A percentile compares a stretch with the other conserved stretches of the same genome.
These are phyloP conservation scores for Crepidotus variabilis DNA, from an alignment of 768 basidiomycete genomes.

Conservation along the genomic window DNA sequence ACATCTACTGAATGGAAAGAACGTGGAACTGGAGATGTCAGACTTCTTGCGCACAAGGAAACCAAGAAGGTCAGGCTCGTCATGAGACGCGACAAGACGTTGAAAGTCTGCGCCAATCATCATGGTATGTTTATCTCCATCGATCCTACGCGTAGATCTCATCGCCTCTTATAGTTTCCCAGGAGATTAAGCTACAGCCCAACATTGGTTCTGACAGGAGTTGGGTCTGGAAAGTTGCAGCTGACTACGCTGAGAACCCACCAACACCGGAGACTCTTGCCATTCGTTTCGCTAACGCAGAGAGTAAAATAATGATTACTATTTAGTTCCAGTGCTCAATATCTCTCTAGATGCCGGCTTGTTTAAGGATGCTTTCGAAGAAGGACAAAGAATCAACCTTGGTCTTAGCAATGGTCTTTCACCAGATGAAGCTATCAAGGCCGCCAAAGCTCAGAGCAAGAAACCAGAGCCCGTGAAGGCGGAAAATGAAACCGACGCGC, in stretches of 20 bases:
- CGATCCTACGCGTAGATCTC: background rate
- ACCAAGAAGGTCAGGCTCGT: conserved; percentile 92
- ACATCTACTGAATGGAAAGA: conserved; percentile 92
- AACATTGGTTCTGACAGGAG: conserved; percentile 99
- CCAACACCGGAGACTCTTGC: conserved; percentile 94
- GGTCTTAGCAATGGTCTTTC: conserved; percentile 23
- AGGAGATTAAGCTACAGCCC: conserved; percentile 92
- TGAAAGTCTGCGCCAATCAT: conserved; percentile 99
- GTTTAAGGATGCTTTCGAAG: conserved; percentile 90
- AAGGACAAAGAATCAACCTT: conserved; percentile 71
- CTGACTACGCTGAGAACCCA: conserved; percentile 90
- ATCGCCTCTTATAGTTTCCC: conserved; percentile 50
- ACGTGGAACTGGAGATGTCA: conserved; percentile 93
- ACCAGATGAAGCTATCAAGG: conserved; percentile 14
- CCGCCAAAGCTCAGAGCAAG: conserved; percentile 18
- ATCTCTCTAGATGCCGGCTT: conserved; percentile 65
- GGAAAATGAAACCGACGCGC: conserved; percentile 21
- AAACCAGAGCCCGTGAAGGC: conserved; percentile 28
- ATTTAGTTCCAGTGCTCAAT: background rate
- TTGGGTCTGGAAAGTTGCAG: conserved; percentile 98
- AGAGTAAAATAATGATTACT: conserved; percentile 58
- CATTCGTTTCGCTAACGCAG: conserved; percentile 95
- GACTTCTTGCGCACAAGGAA: conserved; percentile 85
- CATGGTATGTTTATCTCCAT: conserved; percentile 56
- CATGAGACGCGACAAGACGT: conserved; percentile 99